Percentiles rank a stretch among this genome's conserved stretches.
These are phyloP conservation scores for Pseudogymnoascus sp. DNA, from an alignment of 2,329 filamentous ascomycete species.

Conservation along the genomic window DNA sequence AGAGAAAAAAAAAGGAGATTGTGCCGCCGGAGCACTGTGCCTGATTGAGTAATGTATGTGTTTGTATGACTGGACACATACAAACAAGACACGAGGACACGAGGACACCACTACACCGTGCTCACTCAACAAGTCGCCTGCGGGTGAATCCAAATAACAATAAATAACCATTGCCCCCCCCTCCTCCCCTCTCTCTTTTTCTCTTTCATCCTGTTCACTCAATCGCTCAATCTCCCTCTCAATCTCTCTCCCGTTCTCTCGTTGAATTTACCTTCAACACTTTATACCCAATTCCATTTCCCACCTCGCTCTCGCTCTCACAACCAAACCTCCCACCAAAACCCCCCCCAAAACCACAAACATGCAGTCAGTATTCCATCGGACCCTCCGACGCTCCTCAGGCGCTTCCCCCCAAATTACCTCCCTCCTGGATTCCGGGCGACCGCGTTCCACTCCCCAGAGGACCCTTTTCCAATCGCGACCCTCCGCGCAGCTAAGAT, in stretches of 20 bases:
- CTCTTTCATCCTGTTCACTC: background rate
- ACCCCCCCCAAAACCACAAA: background rate
- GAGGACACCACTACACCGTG: background rate
- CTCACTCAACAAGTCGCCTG: background rate
- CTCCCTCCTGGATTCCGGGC: background rate
- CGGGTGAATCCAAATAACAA: conserved; percentile 2
- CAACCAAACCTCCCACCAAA: background rate
- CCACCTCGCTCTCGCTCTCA: background rate
- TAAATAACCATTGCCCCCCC: background rate
- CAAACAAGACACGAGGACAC: background rate
- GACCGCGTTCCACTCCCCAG: background rate
- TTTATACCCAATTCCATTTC: background rate
- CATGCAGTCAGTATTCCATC: background rate
- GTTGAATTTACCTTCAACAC: background rate
- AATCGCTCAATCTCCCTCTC: too few relatives aligned
- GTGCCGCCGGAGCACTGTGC: background rate
- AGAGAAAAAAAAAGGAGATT: background rate
- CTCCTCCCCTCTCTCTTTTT: background rate
- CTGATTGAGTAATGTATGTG: conserved; percentile 5
- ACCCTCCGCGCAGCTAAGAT: background rate
- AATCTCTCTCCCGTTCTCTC: background rate
- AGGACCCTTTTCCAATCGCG: background rate
- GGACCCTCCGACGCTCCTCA: conserved; percentile 1
- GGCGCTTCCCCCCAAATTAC: background rate
- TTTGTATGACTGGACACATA: background rate